Evolutionary conservation across 2,329 filamentous ascomycete genomes (phyloP).

Genomic region (Talaromyces marneffei): DNA sequence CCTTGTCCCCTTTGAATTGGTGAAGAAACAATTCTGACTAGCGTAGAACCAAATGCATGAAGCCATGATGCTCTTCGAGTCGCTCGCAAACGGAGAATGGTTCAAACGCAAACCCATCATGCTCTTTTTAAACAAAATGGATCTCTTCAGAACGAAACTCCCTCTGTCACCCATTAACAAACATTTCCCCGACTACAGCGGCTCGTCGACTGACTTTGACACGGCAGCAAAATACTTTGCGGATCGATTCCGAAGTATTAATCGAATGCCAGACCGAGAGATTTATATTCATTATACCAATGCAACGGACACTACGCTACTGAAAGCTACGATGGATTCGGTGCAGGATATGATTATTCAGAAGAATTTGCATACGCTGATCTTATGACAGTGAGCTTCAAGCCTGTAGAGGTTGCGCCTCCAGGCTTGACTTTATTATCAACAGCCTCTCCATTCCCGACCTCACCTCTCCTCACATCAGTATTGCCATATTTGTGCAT

Average conservation of each 20-base stretch:
- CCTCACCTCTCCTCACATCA: background rate
- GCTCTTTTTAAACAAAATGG: conserved; percentile 82
- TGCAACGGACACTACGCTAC: conserved; percentile 62
- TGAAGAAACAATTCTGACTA: background rate
- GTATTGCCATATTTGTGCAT: background rate
- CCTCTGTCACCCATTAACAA: conserved; percentile 63
- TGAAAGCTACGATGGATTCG: conserved; percentile 80
- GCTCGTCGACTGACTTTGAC: conserved; percentile 64
- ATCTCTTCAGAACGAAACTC: conserved; percentile 75
- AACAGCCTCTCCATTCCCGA: background rate
- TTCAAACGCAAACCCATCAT: conserved; percentile 77
- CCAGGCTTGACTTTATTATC: background rate
- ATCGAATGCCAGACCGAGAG: conserved; percentile 55
- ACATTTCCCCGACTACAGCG: conserved; percentile 74
- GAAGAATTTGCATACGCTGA: conserved; percentile 72
- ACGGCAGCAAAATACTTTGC: conserved; percentile 74
- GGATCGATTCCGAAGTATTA: conserved; percentile 72
- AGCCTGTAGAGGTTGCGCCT: background rate
- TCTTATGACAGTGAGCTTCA: conserved; percentile 49
- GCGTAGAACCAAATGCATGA: conserved; percentile 83
- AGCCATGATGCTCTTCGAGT: conserved; percentile 80
- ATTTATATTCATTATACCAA: conserved; percentile 57
- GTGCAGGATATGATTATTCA: conserved; percentile 87
- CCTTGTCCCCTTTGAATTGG: background rate
- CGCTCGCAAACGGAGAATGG: conserved; percentile 80